Evolutionary conservation across 2,329 filamentous ascomycete species (phyloP), one percentile per base, ranked within the genome.

Genomic region (Apiospora phragmitis): DNA sequence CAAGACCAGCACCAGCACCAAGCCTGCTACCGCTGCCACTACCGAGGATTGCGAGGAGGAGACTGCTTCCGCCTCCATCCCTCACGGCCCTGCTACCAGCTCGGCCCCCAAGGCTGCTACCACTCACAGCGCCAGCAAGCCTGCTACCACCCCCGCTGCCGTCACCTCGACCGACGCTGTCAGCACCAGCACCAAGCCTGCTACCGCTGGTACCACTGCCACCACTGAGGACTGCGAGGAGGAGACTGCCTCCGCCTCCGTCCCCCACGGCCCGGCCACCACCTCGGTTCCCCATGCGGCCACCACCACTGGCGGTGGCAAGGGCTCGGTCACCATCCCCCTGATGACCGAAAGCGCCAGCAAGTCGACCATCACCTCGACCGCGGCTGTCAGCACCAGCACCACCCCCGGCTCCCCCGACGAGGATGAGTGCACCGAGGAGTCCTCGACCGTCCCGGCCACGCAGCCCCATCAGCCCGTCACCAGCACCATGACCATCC

Each of bases 201-300:
- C 74, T 75, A 59, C 73, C 71, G n/a, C n/a, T n/a, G n/a, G n/a
- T n/a, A 9, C 76, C 77, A 70, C 82, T 82, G 67, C 74, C 80
- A 55, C 82, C 41, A 77, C n/a, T n/a, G n/a, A n/a, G n/a, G n/a
- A n/a, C n/a, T n/a, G n/a, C n/a, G n/a, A n/a, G n/a, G n/a, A n/a
- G n/a, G n/a, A n/a, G n/a, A n/a, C n/a, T n/a, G n/a, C n/a, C n/a
- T n/a, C n/a, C n/a, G n/a, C n/a, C n/a, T n/a, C n/a, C n/a, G n/a
- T n/a, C n/a, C n/a, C n/a, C n/a, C n/a, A n/a, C n/a, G n/a, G n/a
- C n/a, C n/a, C n/a, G n/a, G 47, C 47, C 47, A 55, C 45, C 45
- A 49, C 38, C 32, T 32, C 45, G 45, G 45, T 21, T 7, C 7
- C 43, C 43, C 11, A n/a, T 26, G 24, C 24, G 4, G 51, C 16